Base-by-base conservation (phyloP, 805 yeast genomes). In the Ogataea paraovalis region DNA sequence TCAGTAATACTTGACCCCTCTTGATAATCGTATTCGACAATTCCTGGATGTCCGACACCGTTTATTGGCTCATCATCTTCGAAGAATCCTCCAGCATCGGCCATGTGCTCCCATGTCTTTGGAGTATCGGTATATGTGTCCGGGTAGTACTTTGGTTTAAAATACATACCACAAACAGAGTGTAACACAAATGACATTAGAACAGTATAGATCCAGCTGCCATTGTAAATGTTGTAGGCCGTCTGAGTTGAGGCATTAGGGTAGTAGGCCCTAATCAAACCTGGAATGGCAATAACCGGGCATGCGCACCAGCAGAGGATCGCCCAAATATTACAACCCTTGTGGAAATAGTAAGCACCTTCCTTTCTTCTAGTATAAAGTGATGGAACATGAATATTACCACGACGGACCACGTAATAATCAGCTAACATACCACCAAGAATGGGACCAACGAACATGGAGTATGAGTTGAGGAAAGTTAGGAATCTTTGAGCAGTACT, bases 201-300 rank as follows among this genome's bases (percentile, higher is more conserved):
- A 13, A 58, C 51, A 12, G 60, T 56, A 47, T 56, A 50, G 9
- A 56, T 37, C 61, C 61, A 58, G 13, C 62, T 59, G 38, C 57
- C 49, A 27, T 52, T 49, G 42, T 50, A 57, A 43, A 56, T 58
- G 39, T 57, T 43, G 21, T 54, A 44, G 10, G 59, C 60, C 25
- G 41, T 21, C 10, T 46, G 49, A 13, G 56, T 41, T 21, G 52
- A 40, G 10, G 43, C 37, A 2, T 46, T 44, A 1, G 60, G 49
- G 23, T 59, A 50, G 41, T 55, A 55, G 19, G 63, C 58, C 14
- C 58, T 53, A 42, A 60, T 60, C 18, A 61, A 48, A 27, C 65
- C 65, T 9, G 62, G 63, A 39, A 61, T 60, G 18, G 59, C 59
- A 14, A 59, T 44, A 3, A 54, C 38, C 6, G 58, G 64, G 45